Conservation (phyloP, 306 rosid species). For the Hippophae rhamnoides region DNA sequence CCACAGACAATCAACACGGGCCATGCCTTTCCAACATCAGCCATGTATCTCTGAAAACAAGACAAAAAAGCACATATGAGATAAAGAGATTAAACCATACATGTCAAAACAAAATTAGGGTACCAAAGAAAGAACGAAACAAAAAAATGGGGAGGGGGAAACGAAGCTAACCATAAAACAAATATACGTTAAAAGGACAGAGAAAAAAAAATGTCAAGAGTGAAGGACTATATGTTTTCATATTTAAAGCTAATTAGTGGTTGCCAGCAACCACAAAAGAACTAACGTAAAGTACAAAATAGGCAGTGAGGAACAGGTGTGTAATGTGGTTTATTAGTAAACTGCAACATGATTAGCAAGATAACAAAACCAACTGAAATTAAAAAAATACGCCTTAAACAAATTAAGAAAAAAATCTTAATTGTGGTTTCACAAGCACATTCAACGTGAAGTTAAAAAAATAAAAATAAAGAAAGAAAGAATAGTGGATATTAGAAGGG, state of each 20-base stretch:
- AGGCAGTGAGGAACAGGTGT: too few species aligned
- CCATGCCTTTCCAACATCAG: slow-evolving; percentile 95
- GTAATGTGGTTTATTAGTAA: too few species aligned
- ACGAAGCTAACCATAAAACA: too few species aligned
- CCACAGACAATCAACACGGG: slow-evolving; percentile 94
- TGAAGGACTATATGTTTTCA: too few species aligned
- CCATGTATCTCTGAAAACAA: slow-evolving; percentile 82
- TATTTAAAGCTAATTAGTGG: too few species aligned
- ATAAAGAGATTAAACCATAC: background rate
- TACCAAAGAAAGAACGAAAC: background rate
- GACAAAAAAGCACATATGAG: slow-evolving; percentile 7
- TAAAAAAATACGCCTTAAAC: too few species aligned
- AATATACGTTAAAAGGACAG: too few species aligned
- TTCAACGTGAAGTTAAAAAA: background rate
- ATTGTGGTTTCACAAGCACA: slow-evolving; percentile 10
- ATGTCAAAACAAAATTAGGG: background rate
- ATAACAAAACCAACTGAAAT: too few species aligned
- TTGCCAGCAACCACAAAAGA: too few species aligned
- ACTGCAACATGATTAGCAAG: too few species aligned
- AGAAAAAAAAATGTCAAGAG: too few species aligned
- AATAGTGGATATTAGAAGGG: background rate
- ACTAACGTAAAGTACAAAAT: too few species aligned
- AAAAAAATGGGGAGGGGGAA: background rate
- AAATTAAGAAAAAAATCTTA: background rate
- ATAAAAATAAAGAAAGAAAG: background rate